Evolutionary conservation across 164 flowering plant genomes (phyloP), one percentile per base, ranked within the genome.

Genomic region (Liquidambar formosana): DNA sequence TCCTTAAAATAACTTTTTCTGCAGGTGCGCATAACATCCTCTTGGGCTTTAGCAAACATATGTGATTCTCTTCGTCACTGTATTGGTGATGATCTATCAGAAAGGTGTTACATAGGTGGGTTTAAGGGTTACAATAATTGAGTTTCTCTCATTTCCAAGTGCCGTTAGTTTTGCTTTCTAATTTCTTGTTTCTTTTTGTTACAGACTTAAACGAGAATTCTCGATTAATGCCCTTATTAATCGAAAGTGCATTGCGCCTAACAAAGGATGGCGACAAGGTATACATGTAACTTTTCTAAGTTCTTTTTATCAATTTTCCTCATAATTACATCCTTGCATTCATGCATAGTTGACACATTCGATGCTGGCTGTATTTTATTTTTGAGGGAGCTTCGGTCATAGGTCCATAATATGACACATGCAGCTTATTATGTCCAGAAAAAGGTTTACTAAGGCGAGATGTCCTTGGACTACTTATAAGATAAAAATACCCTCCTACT

Each of bases 31-130:
- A 86, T 92, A 73, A 80, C 96, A 54, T 93, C 97, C 26, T 90
- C 97, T 9, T 94, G 98, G 98, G 96, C 98, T 48, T 67, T 94
- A 68, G 98, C 98, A 69, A 94, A 94, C 77, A 84, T 90, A 64
- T 90, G 97, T 76, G 92, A 90, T 76, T 83, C 94, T 67, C 75
- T 92, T 28, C 81, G 93, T 49, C 84, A 81, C 68, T 79, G 78
- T 69, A 61, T 80, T 38, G 57, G 47, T 71, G 81, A 73, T 59
- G 43, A 70, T 56, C 59, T 67, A 26, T 70, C 65, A 47, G 69
- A 64, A 21, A 63, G 56, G 61, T 67, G 53, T 28, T 69, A 67
- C 49, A 38, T 73, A 65, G 85, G 91, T 88, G 49, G 27, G 65
- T 38, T 27, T 65, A n/a, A 54, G 47, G 28, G 6, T 62, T 53